Base-by-base conservation (phyloP, 345 rosid genomes). In the Kandelia obovata region DNA sequence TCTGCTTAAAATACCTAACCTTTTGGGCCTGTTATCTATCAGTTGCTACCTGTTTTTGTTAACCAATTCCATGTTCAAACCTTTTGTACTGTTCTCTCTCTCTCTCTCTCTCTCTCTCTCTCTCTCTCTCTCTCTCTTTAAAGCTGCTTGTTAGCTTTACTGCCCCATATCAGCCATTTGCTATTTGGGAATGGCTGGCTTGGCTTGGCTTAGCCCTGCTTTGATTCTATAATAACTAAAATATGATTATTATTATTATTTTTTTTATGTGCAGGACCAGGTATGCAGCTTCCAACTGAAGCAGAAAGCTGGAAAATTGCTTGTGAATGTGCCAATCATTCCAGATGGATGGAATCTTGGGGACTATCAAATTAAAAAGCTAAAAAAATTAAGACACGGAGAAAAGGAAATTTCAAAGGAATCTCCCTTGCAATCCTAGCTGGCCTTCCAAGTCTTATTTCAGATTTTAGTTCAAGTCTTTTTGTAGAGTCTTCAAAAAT, bases 311-410 rank as follows among this genome's bases (percentile, higher is more conserved):
- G 27, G 21, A 13, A 69, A 47, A 57, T 77, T 56, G 31, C 34
- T 46, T 8, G 64, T 25, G 62, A 66, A 58, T 66, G 53, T 53
- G 77, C 23, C 55, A 53, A 58, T 49, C 25, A 19, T 17, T 71
- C 69, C 53, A 69, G 66, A 67, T 77, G 80, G 69, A 72, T 8
- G 49, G 80, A 75, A 74, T 81, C 66, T 70, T 15, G 71, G 71
- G 64, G 49, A 3, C 62, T 15, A 21, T 73, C n/a, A 20, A 56
- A 32, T 70, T 30, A 28, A 5, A 70, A 77, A 75, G 82, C 75
- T 79, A 75, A 84, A 71, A 71, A 43, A 43, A 43, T 39, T 39
- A 43, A 71, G 21, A 57, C 32, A 13, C 73, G 51, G 64, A 75
- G 43, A 23, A 23, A n/a, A 6, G n/a, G 67, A 65, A 60, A 57